A percentile compares a stretch with the other conserved stretches of the same genome.
These are phyloP conservation scores for Gaertneriomyces semiglobifer DNA, from an alignment of 192 early-diverging fungal species.

Conservation along the genomic window DNA sequence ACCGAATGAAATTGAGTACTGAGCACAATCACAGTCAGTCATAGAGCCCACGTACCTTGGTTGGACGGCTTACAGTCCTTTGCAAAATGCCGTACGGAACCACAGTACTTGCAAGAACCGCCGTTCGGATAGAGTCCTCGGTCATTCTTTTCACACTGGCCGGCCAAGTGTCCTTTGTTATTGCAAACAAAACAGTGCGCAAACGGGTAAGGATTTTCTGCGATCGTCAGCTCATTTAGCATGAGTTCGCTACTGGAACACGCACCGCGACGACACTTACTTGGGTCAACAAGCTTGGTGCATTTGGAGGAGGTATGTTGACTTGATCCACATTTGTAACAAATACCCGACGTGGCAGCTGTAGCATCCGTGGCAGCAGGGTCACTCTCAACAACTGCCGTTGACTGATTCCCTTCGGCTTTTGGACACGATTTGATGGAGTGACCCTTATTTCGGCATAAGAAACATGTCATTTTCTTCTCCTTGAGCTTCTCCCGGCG, in stretches of 20 bases:
- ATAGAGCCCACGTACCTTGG: constrained; percentile 34
- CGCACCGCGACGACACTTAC: constrained; percentile 17
- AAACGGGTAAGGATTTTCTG: constrained; percentile 59
- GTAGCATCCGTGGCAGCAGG: background rate
- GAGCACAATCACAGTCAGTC: background rate
- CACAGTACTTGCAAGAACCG: constrained; percentile 84
- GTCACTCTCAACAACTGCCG: background rate
- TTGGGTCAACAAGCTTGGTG: constrained; percentile 46
- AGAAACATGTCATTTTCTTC: constrained; percentile 69
- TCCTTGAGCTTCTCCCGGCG: constrained; percentile 39
- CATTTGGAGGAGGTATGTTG: constrained; percentile 84
- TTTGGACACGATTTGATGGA: constrained; percentile 77
- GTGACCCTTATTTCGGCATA: constrained; percentile 81
- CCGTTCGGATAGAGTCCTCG: constrained; percentile 87
- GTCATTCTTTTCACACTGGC: constrained; percentile 82
- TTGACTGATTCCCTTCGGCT: constrained; percentile 19
- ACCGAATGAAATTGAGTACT: background rate
- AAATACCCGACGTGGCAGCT: constrained; percentile 51
- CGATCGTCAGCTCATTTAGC: background rate
- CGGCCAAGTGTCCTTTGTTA: constrained; percentile 74
- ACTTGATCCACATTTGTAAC: constrained; percentile 84
- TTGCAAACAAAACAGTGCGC: constrained; percentile 89
- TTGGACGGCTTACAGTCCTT: constrained; percentile 73
- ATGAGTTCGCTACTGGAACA: no score
- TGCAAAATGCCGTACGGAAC: constrained; percentile 79